phyloP scores from a whole-genome alignment of 202 grass and related monocot species.

The Hordeum pubiflorum region DNA sequence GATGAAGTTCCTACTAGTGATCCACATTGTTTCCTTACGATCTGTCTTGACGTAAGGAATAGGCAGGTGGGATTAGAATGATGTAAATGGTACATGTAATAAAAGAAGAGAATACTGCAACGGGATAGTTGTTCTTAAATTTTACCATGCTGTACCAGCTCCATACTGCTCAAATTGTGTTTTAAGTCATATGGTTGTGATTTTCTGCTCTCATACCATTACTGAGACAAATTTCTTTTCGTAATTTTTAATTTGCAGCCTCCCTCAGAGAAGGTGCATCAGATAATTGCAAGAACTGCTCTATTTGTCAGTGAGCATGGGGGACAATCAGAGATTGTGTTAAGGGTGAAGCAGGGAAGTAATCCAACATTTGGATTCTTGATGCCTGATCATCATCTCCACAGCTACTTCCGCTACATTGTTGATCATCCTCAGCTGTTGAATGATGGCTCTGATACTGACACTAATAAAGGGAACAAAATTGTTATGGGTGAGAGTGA shows the following conservation, averaged over 20 bases:
- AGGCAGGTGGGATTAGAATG: conserved; percentile 93
- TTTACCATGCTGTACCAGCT: conserved; percentile 28
- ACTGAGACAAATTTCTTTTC: conserved; percentile 19
- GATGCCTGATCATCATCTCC: conserved; percentile 78
- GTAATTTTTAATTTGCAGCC: conserved; percentile 48
- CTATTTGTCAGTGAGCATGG: conserved; percentile 75
- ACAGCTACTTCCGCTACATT: conserved; percentile 72
- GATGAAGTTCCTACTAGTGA: conserved; percentile 91
- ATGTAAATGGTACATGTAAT: conserved; percentile 56
- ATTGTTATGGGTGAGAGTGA: conserved; percentile 6
- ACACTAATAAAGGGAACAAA: conserved; percentile 19
- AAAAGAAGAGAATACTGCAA: conserved; percentile 34
- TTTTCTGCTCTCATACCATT: conserved; percentile 30
- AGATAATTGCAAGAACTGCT: conserved; percentile 88
- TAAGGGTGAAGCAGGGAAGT: conserved; percentile 83
- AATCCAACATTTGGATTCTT: conserved; percentile 91
- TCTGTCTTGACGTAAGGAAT: conserved; percentile 89
- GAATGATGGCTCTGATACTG: conserved; percentile 31
- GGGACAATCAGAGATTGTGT: conserved; percentile 88
- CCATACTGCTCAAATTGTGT: conserved; percentile 3
- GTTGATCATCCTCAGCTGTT: conserved; percentile 69
- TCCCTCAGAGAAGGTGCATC: conserved; percentile 75
- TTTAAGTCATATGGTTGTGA: conserved; percentile 16
- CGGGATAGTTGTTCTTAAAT: conserved; percentile 31
- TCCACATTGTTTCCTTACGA: conserved; percentile 70